A percentile compares a stretch with the other conserved stretches of the same genome.
Conservation (phyloP, 1,284 basidiomycete species). For the Ustilago nuda region DNA sequence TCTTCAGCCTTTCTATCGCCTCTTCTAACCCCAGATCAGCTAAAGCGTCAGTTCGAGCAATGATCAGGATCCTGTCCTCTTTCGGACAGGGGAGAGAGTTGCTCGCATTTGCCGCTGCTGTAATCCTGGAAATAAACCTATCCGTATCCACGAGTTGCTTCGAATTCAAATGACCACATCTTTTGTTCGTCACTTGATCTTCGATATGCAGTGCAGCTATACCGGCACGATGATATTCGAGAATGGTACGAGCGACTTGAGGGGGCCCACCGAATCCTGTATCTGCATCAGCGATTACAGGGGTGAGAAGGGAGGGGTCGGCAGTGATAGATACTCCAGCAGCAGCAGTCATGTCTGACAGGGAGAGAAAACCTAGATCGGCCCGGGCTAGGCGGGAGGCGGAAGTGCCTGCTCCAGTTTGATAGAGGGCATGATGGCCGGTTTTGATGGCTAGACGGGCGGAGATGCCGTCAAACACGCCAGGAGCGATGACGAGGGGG, state of each 20-base stretch:
- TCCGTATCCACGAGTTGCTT: constrained; percentile 83
- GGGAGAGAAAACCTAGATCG: constrained; percentile 82
- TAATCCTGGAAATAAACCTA: constrained; percentile 80
- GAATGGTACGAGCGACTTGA: constrained; percentile 79
- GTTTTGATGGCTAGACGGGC: constrained; percentile 81
- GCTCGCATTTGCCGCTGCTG: constrained; percentile 74
- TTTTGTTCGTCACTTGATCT: constrained; percentile 82
- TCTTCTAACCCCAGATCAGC: constrained; percentile 85
- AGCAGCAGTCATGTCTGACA: constrained; percentile 74
- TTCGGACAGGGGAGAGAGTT: constrained; percentile 74
- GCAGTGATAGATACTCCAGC: constrained; percentile 40
- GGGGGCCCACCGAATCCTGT: constrained; percentile 83
- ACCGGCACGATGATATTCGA: constrained; percentile 78
- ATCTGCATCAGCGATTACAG: constrained; percentile 81
- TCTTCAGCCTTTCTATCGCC: constrained; percentile 77
- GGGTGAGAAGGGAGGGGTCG: constrained; percentile 21
- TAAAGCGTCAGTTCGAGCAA: constrained; percentile 83
- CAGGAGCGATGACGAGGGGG: constrained; percentile 64
- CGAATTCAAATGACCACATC: constrained; percentile 82
- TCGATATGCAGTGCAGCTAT: constrained; percentile 83
- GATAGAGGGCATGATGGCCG: constrained; percentile 76
- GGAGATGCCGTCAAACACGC: constrained; percentile 84
- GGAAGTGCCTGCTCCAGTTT: constrained; percentile 81
- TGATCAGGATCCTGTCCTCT: constrained; percentile 80
- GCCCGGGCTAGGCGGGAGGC: constrained; percentile 81